Evolutionary conservation across 305 asterid species (phyloP), one percentile per base, ranked within the genome.

Genomic region (Solanum hybrid): DNA sequence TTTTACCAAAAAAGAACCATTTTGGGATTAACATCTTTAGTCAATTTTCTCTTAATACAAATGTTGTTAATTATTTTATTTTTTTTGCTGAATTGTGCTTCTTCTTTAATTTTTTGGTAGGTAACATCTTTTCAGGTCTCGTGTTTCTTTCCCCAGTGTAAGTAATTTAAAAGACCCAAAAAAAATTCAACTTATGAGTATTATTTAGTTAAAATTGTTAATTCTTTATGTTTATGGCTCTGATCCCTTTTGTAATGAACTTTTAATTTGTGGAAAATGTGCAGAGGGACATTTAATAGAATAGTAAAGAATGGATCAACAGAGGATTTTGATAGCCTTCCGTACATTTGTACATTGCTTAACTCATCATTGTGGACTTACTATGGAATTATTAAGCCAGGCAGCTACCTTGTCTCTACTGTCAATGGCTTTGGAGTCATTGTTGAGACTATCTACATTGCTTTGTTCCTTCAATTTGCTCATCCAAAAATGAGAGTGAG

Each of bases 101-200:
- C 6, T 26, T 24, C 18, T 13, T 12, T 6, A 20, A 94, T 57
- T 37, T 20, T 61, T 8, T 40, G 90, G 67, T 95, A 96, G 98
- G 98, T 89, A 96, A 96, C 79, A 46, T 95, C 71, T 93, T 96
- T 92, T 95, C 97, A n/a, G 94, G 93, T 81, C 94, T 96, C 7
- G 87, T 96, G 96, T 95, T 96, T 90, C 97, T 96, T 29, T 92
- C 98, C 80, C 98, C 98, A 4, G 94, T 89, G 98, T 96, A 94
- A 92, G 98, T 89, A 82, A 28, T 42, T 82, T 46, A 42, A 5
- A 80, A 13, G 4, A 7, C 67, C 33, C 2, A 42, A 37, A 29
- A 36, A 12, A 11, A 29, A 11, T 6, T 77, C 83, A 34, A 77
- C 5, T 73, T 74, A 74, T 29, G 79, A 13, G 11, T 13, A 28